phyloP scores from a whole-genome alignment of 2,329 filamentous ascomycete species.

The Cyphellophora europaea region DNA sequence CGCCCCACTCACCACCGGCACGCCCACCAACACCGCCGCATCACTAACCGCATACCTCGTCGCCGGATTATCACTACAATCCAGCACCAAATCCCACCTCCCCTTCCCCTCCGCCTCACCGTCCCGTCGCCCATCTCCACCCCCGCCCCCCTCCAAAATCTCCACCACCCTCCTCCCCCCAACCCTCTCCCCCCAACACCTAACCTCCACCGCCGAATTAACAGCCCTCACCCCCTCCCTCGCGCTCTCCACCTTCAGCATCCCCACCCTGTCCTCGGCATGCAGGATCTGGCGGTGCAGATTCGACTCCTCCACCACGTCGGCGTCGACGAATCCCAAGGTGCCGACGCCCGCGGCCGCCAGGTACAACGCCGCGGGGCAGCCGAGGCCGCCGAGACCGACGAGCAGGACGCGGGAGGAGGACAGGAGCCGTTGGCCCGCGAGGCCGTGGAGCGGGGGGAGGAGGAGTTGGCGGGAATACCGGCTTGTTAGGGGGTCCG shows the following conservation, averaged over 20 bases:
- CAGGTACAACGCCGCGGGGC: constrained; percentile 85
- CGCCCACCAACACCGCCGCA: constrained; percentile 67
- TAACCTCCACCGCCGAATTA: constrained; percentile 13
- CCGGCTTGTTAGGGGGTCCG: constrained; percentile 14
- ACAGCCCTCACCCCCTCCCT: constrained; percentile 10
- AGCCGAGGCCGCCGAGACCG: constrained; percentile 82
- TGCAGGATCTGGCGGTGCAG: constrained; percentile 88
- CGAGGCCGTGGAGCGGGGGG: constrained; percentile 11
- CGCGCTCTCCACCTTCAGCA: constrained; percentile 13
- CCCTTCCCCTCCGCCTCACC: constrained; percentile 13
- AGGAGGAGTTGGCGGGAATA: constrained; percentile 20
- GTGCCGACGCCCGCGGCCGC: constrained; percentile 79
- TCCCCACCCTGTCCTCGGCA: constrained; percentile 53
- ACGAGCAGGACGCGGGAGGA: constrained; percentile 55
- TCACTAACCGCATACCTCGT: constrained; percentile 91
- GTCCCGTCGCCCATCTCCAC: neutral
- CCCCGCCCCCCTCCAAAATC: constrained; percentile 1
- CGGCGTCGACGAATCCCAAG: constrained; percentile 77
- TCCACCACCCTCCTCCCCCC: neutral
- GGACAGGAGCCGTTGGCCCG: constrained; percentile 14
- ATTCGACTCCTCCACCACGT: constrained; percentile 81
- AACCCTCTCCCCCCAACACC: constrained; percentile 9
- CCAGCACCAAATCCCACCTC: constrained; percentile 75
- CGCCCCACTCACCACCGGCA: constrained; percentile 79
- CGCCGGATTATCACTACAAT: constrained; percentile 90